phyloP scores from a whole-genome alignment of 2,329 filamentous ascomycete species.

The Aspergillus thermomutatus region DNA sequence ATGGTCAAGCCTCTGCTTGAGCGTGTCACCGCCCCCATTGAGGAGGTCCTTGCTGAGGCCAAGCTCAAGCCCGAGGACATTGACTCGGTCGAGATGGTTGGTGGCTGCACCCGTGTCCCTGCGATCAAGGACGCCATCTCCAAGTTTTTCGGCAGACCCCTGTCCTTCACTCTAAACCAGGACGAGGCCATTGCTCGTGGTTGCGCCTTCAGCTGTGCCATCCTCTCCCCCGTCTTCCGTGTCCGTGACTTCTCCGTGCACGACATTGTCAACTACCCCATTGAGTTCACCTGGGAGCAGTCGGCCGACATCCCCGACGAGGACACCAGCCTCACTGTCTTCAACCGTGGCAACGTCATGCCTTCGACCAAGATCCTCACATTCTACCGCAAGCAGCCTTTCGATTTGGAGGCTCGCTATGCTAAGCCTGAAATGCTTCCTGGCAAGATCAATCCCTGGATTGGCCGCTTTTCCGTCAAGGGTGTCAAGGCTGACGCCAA shows the following conservation, averaged over 20 bases:
- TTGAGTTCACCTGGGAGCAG: conserved; percentile 99
- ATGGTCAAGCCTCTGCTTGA: conserved; percentile 81
- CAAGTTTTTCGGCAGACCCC: conserved; percentile 84
- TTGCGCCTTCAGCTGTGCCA: conserved; percentile 95
- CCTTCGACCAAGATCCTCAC: conserved; percentile 99
- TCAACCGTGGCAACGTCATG: conserved; percentile 95
- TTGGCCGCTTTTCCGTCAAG: conserved; percentile 97
- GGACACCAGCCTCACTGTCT: conserved; percentile 94
- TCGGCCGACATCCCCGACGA: conserved; percentile 97
- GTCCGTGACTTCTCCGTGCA: conserved; percentile 97
- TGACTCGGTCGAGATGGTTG: conserved; percentile 87
- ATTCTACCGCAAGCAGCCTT: conserved; percentile 97
- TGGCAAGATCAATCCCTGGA: conserved; percentile 89
- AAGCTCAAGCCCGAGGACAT: conserved; percentile 90
- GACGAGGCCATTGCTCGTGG: conserved; percentile 95
- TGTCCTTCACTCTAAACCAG: conserved; percentile 97
- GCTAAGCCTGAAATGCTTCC: conserved; percentile 81
- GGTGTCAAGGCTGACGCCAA: conserved; percentile 89
- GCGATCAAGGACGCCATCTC: conserved; percentile 86
- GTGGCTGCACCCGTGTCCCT: conserved; percentile 91
- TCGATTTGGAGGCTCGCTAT: conserved; percentile 94
- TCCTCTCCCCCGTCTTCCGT: conserved; percentile 94
- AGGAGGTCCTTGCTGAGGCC: conserved; percentile 91
- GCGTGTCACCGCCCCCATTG: conserved; percentile 69
- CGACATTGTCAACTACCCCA: conserved; percentile 96